Base-by-base conservation (phyloP, 371 early-diverging fungal genomes). In the Apophysomyces variabilis region DNA sequence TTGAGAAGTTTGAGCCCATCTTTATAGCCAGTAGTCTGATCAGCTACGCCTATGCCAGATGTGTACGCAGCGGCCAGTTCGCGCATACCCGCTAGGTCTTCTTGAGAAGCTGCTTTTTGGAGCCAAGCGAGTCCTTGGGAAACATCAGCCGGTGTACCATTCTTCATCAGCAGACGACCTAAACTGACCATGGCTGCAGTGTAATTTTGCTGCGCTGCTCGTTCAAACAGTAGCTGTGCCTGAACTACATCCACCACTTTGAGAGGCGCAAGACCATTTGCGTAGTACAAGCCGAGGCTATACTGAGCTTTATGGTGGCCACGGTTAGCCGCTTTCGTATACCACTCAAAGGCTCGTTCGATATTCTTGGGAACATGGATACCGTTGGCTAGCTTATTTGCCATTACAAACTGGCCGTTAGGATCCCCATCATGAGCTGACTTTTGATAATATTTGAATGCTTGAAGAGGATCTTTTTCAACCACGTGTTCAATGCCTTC, bases 341-440 rank as follows among this genome's bases (percentile, higher is more conserved):
- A 87, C 85, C 85, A 88, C 2, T 71, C 37, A 56, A 83, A 73
- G 2, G 89, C 87, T 18, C 71, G 71, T 35, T 50, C 38, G 5
- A 62, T 59, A 66, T 86, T 73, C 54, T 75, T 73, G 0, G 46
- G 14, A 21, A 73, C 72, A 12, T 79, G 78, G 16, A 37, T 46
- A 5, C 84, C 81, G 45, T 86, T 76, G 12, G 80, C 67, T 11
- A 78, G 69, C 74, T 78, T 77, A 1, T 70, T 67, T 3, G 76
- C 82, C 4, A 71, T 68, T 21, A 72, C 69, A 32, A 76, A 74
- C 36, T 79, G 76, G 7, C 74, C 71, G 41, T 73, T 69, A 8
- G 66, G 14, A 50, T 75, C 71, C 3, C 71, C 76, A 5, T 58
- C 36, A 36, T 67, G 47, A 6, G 82, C 82, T 7, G 74, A 68